These are phyloP conservation scores for Colletotrichum truncatum DNA, from an alignment of 2,329 filamentous ascomycete species.

Conservation along the genomic window DNA sequence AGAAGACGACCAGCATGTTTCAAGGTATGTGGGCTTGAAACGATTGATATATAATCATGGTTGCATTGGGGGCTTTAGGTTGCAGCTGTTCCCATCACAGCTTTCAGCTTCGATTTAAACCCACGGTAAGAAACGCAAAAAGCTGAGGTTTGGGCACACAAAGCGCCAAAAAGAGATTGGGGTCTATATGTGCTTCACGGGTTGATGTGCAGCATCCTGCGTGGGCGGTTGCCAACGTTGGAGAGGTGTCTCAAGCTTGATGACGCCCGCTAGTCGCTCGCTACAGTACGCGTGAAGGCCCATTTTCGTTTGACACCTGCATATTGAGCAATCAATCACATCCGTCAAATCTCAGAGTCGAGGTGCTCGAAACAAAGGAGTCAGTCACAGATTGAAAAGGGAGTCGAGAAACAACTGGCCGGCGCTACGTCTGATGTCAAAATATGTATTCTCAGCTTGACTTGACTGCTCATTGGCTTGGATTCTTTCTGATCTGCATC, in stretches of 20 bases:
- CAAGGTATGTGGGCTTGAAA: background rate
- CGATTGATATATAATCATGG: background rate
- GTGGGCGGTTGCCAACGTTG: slow-evolving; percentile 12
- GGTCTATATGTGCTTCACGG: slow-evolving; percentile 19
- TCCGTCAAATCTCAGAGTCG: slow-evolving; percentile 2
- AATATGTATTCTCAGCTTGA: background rate
- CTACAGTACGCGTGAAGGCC: background rate
- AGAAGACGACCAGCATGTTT: background rate
- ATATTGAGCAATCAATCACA: slow-evolving; percentile 20
- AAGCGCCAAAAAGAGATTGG: background rate
- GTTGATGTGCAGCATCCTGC: slow-evolving; percentile 1
- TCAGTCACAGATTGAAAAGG: slow-evolving; percentile 15
- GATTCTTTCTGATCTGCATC: slow-evolving; percentile 2
- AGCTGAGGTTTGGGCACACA: background rate
- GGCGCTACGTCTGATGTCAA: slow-evolving; percentile 10
- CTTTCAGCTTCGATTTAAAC: background rate
- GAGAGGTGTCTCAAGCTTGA: slow-evolving; percentile 24
- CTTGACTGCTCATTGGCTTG: slow-evolving; percentile 10
- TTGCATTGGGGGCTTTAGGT: slow-evolving; percentile 1
- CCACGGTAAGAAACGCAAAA: background rate
- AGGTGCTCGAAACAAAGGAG: slow-evolving; percentile 22
- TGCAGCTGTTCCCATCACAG: background rate
- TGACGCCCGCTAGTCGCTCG: background rate
- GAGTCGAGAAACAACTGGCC: slow-evolving; percentile 18
- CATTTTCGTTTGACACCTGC: slow-evolving; percentile 7